A percentile compares a stretch with the other conserved stretches of the same genome.
Evolutionary conservation across 83 land plant genomes (phyloP).

Genomic region (Picea engelmannii): DNA sequence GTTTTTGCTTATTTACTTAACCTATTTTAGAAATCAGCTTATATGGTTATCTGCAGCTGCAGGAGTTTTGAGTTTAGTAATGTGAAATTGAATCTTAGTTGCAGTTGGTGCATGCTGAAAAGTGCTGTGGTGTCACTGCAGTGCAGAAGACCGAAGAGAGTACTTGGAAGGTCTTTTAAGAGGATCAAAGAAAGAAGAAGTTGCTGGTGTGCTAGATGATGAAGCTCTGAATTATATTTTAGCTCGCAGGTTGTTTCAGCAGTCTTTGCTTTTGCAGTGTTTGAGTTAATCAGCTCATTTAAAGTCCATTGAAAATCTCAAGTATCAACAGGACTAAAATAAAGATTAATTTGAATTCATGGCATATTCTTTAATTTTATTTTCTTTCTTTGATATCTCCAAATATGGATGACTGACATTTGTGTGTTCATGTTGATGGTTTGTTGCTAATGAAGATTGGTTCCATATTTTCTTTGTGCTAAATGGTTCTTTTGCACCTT

Average conservation of each 20-base stretch:
- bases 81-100: neutral
- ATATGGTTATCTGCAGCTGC: neutral
- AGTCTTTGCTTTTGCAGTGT: neutral
- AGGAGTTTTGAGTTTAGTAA: neutral
- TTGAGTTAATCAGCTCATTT: neutral
- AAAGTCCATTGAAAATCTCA: neutral
- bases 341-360: neutral
- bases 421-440: neutral
- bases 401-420: neutral
- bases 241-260: conserved; percentile 78
- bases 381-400: neutral
- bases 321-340: neutral
- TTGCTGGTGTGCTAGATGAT: conserved; percentile 80
- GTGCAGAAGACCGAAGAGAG: conserved; percentile 99
- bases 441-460: neutral
- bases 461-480: too few relatives aligned
- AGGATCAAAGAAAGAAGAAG: conserved; percentile 96
- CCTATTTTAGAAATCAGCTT: neutral
- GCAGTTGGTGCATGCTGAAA: conserved; percentile 11
- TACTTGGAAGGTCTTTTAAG: conserved; percentile 94
- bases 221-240: conserved; percentile 90
- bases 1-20: conserved; percentile 27
- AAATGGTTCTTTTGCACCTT: neutral
- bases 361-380: neutral
- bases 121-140: conserved; percentile 25